These are phyloP conservation scores for Sporothrix pallida DNA, from an alignment of 2,329 filamentous ascomycete species.

Conservation along the genomic window DNA sequence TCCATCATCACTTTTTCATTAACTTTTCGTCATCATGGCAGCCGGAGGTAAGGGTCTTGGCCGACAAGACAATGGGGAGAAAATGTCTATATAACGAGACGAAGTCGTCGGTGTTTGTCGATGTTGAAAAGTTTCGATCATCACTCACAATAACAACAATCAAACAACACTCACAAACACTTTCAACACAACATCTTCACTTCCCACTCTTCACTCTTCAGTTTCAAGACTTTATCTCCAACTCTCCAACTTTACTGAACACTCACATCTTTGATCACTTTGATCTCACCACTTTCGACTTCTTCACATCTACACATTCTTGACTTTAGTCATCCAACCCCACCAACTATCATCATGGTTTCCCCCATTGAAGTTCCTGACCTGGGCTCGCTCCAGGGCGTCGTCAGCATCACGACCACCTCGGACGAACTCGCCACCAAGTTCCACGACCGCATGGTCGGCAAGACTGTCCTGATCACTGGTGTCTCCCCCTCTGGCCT, in stretches of 20 bases:
- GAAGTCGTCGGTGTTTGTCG: not conserved
- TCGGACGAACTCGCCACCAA: conserved; percentile 32
- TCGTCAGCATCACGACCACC: not conserved
- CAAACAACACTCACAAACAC: conserved; percentile 20
- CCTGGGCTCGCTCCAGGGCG: not conserved
- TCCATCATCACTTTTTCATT: conserved; percentile 12
- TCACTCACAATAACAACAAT: conserved; percentile 11
- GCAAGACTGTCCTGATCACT: conserved; percentile 37
- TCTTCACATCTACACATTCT: not conserved
- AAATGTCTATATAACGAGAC: conserved; percentile 3
- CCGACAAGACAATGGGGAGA: not conserved
- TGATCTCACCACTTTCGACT: not conserved
- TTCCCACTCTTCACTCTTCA: not conserved
- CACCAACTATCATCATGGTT: not conserved
- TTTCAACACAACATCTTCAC: not conserved
- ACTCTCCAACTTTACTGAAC: not conserved
- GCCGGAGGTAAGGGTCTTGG: not conserved
- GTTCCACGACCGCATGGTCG: conserved; percentile 35
- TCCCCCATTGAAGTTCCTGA: not conserved
- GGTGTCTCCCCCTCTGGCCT: conserved; percentile 35
- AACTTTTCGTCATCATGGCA: not conserved
- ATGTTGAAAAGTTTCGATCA: conserved; percentile 18
- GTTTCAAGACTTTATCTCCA: not conserved
- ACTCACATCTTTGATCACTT: not conserved
- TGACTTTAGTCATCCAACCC: not conserved